Base-by-base conservation (phyloP, 352 stramenopile genomes). In the Phytophthora tubulina region DNA sequence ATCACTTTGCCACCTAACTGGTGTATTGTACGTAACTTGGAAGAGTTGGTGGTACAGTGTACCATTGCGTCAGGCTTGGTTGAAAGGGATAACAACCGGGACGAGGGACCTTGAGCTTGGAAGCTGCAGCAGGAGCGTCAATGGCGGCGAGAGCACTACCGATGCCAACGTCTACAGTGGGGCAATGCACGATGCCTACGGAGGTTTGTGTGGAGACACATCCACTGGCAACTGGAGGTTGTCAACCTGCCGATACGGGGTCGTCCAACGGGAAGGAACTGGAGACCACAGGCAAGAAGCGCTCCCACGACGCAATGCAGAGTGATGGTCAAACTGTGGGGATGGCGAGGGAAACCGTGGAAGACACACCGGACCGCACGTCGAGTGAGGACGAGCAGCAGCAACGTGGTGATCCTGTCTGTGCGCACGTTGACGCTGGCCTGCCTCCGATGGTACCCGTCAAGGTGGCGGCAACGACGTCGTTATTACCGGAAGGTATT, bases 321-420 rank as follows among this genome's bases (percentile, higher is more conserved):
- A 74, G 42, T 71, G 59, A 59, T 70, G 36, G 51, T 63, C 59
- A 55, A 44, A 33, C 8, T 14, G 2, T 52, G 45, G 21, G 33
- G 6, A 4, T 31, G 55, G 14, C 49, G 14, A 7, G 17, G 36
- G 59, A 64, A 50, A 36, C 48, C 11, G 35, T 42, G 27, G 39
- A 32, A 66, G 70, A 74, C 36, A 67, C 59, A 31, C 27, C 42
- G 10, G 56, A 72, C 32, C 55, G 51, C 27, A 78, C 64, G n/a
- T 70, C 61, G 15, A 75, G 50, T 21, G 70, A 78, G 21, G 60
- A 72, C 32, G 67, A 75, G 46, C 58, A 53, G 32, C 55, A 59
- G 39, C 39, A 39, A 35, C 9, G 21, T 44, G 45, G 32, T 4
- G 46, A 50, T 45, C 8, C 10, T 5, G n/a, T 4, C 11, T 21